Evolutionary conservation across 1,284 basidiomycete species (phyloP).

Genomic region (Ganoderma leucocontextum): DNA sequence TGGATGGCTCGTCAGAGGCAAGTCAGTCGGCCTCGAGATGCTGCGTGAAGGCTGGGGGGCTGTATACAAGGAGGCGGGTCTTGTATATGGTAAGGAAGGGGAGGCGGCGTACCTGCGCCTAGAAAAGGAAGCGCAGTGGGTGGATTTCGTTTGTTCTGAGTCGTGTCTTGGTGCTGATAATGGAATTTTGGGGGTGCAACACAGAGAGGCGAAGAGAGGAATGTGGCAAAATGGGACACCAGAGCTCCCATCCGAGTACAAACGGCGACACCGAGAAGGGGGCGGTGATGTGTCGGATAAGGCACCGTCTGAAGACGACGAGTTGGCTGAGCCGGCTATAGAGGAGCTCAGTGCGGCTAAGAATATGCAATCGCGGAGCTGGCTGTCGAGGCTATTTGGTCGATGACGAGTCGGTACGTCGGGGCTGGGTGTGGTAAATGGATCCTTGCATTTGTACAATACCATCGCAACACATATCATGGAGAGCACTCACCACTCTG

Average conservation of each 20-base stretch:
- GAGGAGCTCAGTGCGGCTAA: neutral
- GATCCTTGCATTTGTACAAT: constrained; percentile 8
- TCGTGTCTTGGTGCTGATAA: constrained; percentile 3
- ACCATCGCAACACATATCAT: neutral
- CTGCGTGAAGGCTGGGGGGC: constrained; percentile 77
- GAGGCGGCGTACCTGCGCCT: constrained; percentile 66
- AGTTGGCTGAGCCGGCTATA: neutral
- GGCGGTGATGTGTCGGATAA: neutral
- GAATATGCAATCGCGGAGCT: neutral
- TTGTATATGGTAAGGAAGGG: constrained; percentile 78
- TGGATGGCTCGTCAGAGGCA: constrained; percentile 54
- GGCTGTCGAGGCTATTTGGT: constrained; percentile 13
- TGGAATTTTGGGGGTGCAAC: constrained; percentile 3
- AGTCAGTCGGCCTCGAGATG: constrained; percentile 79
- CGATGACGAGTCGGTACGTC: neutral
- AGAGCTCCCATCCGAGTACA: constrained; percentile 76
- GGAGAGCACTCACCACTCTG: neutral
- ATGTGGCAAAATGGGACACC: constrained; percentile 73
- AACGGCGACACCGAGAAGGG: constrained; percentile 58
- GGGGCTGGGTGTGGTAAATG: neutral
- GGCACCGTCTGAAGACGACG: neutral
- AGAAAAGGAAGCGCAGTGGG: constrained; percentile 76
- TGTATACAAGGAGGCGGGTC: constrained; percentile 79
- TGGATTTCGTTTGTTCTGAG: constrained; percentile 19
- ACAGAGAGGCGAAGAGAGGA: constrained; percentile 65